Conservation (phyloP, 495 filamentous ascomycete species). For the Penicillium tannophilum region DNA sequence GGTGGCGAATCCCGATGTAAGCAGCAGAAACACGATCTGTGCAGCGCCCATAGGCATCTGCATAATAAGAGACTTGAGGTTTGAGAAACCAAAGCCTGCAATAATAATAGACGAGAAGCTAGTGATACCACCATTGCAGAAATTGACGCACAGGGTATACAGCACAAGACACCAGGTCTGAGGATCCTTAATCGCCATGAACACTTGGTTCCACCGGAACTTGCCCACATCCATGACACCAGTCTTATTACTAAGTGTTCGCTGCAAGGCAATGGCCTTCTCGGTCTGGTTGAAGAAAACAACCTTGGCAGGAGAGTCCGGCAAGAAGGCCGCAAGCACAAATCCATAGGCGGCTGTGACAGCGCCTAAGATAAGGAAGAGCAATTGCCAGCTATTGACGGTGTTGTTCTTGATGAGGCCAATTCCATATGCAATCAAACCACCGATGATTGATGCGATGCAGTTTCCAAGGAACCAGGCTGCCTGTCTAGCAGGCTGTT, state of each 20-base stretch:
- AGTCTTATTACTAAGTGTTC: slow-evolving; percentile 61
- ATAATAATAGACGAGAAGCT: slow-evolving; percentile 48
- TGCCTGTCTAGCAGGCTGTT: slow-evolving; percentile 58
- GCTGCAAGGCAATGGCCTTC: slow-evolving; percentile 54
- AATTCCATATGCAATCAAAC: slow-evolving; percentile 46
- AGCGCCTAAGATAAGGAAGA: slow-evolving; percentile 43
- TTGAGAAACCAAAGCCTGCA: slow-evolving; percentile 41
- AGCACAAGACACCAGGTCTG: slow-evolving; percentile 50
- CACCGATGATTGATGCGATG: slow-evolving; percentile 50
- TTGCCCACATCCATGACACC: slow-evolving; percentile 57
- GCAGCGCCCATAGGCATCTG: slow-evolving; percentile 39
- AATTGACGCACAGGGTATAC: slow-evolving; percentile 42
- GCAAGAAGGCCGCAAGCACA: slow-evolving; percentile 44
- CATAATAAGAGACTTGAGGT: slow-evolving; percentile 40
- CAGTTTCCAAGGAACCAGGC: slow-evolving; percentile 57
- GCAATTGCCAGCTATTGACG: slow-evolving; percentile 35
- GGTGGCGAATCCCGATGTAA: slow-evolving; percentile 35
- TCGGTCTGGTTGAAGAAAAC: slow-evolving; percentile 47
- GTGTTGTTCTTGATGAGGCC: slow-evolving; percentile 32
- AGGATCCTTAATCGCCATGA: slow-evolving; percentile 52
- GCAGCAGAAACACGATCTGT: slow-evolving; percentile 38
- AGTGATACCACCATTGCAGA: slow-evolving; percentile 50
- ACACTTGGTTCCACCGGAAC: slow-evolving; percentile 59
- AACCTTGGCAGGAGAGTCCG: slow-evolving; percentile 51
- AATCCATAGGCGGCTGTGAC: slow-evolving; percentile 42